phyloP scores from a whole-genome alignment of 1,284 basidiomycete genomes.

The Earliella scabrosa region DNA sequence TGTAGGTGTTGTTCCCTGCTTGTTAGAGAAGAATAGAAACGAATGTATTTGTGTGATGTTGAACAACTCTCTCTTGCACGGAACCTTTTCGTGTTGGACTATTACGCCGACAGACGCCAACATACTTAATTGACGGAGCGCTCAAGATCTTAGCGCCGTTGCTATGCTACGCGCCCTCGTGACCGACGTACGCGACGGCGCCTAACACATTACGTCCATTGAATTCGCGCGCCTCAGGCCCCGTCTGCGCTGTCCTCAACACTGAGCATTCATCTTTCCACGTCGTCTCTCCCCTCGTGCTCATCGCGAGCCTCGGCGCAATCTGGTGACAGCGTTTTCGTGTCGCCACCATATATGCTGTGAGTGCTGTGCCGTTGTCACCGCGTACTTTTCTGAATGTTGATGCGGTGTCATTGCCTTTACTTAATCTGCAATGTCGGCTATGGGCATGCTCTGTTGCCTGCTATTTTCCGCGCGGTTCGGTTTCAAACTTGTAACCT shows the following conservation, averaged over 20 bases:
- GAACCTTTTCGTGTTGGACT: too few relatives aligned
- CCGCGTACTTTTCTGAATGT: background rate
- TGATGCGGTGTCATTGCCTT: too few relatives aligned
- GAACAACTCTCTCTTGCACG: background rate
- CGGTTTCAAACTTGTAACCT: background rate
- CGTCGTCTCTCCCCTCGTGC: constrained; percentile 8
- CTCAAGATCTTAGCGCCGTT: constrained; percentile 11
- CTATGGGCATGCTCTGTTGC: background rate
- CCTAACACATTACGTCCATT: constrained; percentile 18
- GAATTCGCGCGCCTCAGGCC: constrained; percentile 3
- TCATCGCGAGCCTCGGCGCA: constrained; percentile 9
- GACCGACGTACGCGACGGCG: constrained; percentile 21
- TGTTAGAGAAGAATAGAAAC: constrained; percentile 16
- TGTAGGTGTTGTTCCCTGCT: too few relatives aligned
- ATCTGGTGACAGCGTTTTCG: constrained; percentile 1
- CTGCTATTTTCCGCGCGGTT: background rate
- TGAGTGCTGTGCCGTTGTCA: constrained; percentile 3
- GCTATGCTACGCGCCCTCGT: constrained; percentile 24
- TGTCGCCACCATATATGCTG: constrained; percentile 19
- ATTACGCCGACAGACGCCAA: too few relatives aligned
- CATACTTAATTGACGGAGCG: constrained; percentile 9
- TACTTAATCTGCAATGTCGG: too few relatives aligned
- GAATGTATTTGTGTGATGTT: constrained; percentile 4
- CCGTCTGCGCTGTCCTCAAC: constrained; percentile 4
- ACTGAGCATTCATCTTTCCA: constrained; percentile 12